Evolutionary conservation across 2,329 filamentous ascomycete genomes (phyloP), one percentile per base, ranked within the genome.

Genomic region (Lizonia empirigonia): DNA sequence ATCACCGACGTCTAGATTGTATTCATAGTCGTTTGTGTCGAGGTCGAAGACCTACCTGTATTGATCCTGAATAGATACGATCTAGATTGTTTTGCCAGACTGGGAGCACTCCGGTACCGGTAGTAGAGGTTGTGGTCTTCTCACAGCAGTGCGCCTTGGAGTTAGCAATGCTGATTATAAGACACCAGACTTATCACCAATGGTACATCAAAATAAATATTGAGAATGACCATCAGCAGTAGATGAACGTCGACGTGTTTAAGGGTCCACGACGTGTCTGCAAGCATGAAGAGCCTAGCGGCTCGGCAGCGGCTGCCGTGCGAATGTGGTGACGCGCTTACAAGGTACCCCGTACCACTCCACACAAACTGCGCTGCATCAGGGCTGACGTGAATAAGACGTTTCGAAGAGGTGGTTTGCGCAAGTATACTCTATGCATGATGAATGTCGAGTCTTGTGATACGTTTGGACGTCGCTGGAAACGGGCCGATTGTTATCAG

Each of bases 351-450:
- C 29, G 3, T 32, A 13, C 37, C n/a, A 51, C 37, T 45, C 49
- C 49, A 52, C 49, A 27, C 24, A 30, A 26, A 30, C 42, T 42
- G 33, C 44, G 42, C 49, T 47, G 26, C 29, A 47, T 41, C 18
- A 33, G 37, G 41, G 27, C 20, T 20, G 35, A 35, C 18, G 40
- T 22, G 24, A 27, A 32, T 20, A 27, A 26, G 26, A 42, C 26
- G 7, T n/a, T 26, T 27, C 38, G 40, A 39, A 35, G 29, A 37
- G 15, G 7, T 5, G 12, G 9, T 16, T 23, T 46, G 32, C 24
- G 33, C 32, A 38, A 16, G 13, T 38, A 23, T 37, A 9, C n/a
- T 7, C n/a, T 9, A 27, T 27, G 1, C 7, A 15, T 20, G 33
- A 37, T 29, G 26, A n/a, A n/a, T 5, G 22, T 26, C 15, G 4